Conservation (phyloP, 2,329 filamentous ascomycete genomes). For the Fusarium chlamydosporum region DNA sequence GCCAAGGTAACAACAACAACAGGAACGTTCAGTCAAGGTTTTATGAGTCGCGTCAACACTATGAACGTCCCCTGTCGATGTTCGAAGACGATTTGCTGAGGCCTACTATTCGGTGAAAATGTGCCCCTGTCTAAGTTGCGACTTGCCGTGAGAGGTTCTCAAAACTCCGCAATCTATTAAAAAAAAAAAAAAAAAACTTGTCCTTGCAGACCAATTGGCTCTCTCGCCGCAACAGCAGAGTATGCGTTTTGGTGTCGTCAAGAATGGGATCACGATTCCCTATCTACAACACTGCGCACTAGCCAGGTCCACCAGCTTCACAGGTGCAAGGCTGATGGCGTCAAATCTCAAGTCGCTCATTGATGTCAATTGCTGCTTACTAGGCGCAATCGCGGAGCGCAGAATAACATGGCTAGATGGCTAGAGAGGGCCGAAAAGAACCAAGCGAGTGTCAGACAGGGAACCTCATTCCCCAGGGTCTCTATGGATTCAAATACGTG, state of each 20-base stretch:
- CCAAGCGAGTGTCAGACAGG: slow-evolving; percentile 46
- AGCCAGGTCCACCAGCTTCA: neutral
- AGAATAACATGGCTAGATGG: neutral
- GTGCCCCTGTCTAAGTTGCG: slow-evolving; percentile 22
- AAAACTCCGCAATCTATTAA: slow-evolving; percentile 35
- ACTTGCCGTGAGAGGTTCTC: slow-evolving; percentile 27
- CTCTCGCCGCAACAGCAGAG: neutral
- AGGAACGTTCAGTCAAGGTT: neutral
- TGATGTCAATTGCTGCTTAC: neutral
- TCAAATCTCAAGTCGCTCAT: neutral
- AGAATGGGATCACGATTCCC: neutral
- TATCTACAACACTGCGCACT: neutral
- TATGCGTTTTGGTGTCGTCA: too few species aligned
- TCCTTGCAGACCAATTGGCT: neutral
- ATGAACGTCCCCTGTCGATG: neutral
- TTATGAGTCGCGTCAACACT: neutral
- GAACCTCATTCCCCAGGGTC: slow-evolving; percentile 41
- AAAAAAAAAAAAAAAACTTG: too few species aligned
- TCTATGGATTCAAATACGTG: slow-evolving; percentile 35
- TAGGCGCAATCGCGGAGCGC: neutral
- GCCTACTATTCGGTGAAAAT: slow-evolving; percentile 28
- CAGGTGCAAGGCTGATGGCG: neutral
- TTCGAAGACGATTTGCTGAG: slow-evolving; percentile 1
- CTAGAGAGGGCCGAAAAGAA: neutral
- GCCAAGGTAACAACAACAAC: neutral